Conservation (phyloP, 2,329 filamentous ascomycete genomes). For the Botrytis cinerea region DNA sequence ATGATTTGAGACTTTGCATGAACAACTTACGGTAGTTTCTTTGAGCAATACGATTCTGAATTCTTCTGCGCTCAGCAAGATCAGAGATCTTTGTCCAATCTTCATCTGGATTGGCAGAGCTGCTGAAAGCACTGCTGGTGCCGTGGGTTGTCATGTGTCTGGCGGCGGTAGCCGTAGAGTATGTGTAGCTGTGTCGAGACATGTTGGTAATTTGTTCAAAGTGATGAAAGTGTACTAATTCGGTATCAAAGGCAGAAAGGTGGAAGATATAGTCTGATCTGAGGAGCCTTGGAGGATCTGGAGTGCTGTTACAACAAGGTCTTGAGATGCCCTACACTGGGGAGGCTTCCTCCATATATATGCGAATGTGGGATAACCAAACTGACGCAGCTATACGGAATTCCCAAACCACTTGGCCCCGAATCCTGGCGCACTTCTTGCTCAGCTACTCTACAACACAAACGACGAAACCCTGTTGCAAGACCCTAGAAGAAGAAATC, state of each 20-base stretch:
- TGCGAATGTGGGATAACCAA: slow-evolving; percentile 35
- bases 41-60: slow-evolving; percentile 97
- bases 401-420: slow-evolving; percentile 31
- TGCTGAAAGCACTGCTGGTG: slow-evolving; percentile 93
- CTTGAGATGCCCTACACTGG: slow-evolving; percentile 31
- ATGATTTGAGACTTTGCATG: slow-evolving; percentile 13
- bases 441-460: slow-evolving; percentile 33
- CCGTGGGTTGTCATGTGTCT: slow-evolving; percentile 72
- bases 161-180: slow-evolving; percentile 37
- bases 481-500: slow-evolving; percentile 8
- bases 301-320: slow-evolving; percentile 30
- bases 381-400: slow-evolving; percentile 34
- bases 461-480: slow-evolving; percentile 26
- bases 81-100: slow-evolving; percentile 99
- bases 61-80: slow-evolving; percentile 86
- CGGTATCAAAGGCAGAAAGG: slow-evolving; percentile 25
- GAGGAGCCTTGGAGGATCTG: slow-evolving; percentile 24
- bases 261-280: slow-evolving; percentile 1
- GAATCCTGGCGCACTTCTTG: slow-evolving; percentile 32
- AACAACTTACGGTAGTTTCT: slow-evolving; percentile 85
- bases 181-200: slow-evolving; percentile 41
- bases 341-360: slow-evolving; percentile 38
- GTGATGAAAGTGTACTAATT: slow-evolving; percentile 26
- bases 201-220: slow-evolving; percentile 32
- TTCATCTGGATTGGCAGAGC: slow-evolving; percentile 91